These are phyloP conservation scores for Juncus inflexus DNA, from an alignment of 176 grass and related monocot species.

Conservation along the genomic window DNA sequence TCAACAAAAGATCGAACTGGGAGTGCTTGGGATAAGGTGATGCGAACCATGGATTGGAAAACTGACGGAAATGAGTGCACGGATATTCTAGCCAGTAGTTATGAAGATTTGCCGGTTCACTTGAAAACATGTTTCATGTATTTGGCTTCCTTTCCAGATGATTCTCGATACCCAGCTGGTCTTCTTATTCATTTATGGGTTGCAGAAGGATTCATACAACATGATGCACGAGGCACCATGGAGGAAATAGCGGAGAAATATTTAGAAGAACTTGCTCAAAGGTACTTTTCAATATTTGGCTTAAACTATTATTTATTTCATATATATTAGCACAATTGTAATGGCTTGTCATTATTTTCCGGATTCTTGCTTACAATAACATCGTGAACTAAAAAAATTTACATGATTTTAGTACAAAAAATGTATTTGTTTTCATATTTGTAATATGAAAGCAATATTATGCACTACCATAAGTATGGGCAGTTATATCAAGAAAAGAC, in stretches of 20 bases:
- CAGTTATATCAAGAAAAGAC: too few relatives aligned
- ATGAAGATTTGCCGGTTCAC: neutral
- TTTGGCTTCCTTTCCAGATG: neutral
- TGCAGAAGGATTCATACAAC: constrained; percentile 1
- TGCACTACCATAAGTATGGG: too few relatives aligned
- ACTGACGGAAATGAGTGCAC: neutral
- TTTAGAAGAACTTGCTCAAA: neutral
- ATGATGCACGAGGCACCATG: neutral
- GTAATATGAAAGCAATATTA: too few relatives aligned
- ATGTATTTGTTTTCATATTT: too few relatives aligned
- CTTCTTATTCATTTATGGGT: neutral
- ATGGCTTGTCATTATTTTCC: too few relatives aligned
- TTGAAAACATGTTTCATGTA: too few relatives aligned
- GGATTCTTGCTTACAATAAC: too few relatives aligned
- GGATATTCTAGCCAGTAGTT: neutral
- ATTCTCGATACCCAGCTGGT: neutral
- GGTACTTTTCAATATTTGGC: too few relatives aligned
- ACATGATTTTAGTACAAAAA: too few relatives aligned
- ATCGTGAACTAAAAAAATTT: too few relatives aligned
- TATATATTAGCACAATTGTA: too few relatives aligned
- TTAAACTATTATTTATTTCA: too few relatives aligned
- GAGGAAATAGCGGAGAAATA: neutral
- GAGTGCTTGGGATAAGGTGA: neutral
- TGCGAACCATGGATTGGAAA: neutral
- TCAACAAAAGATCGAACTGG: neutral